Evolutionary conservation across 1,284 basidiomycete genomes (phyloP).

Genomic region (Tilletia horrida): DNA sequence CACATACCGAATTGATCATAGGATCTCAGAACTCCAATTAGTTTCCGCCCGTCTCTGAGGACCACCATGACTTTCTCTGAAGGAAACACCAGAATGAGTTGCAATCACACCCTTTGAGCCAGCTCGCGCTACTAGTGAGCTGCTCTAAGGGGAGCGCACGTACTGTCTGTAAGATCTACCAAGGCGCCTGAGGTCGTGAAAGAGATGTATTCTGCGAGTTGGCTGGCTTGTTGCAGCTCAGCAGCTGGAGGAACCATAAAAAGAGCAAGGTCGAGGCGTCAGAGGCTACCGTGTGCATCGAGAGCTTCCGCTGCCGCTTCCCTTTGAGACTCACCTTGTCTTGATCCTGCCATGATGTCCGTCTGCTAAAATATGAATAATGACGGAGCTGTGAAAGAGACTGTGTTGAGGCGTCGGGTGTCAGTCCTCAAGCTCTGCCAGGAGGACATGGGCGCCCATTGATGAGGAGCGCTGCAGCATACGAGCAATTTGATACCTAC

Average conservation of each 20-base stretch:
- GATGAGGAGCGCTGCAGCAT: too few relatives aligned
- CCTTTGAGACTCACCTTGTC: constrained; percentile 10
- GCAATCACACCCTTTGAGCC: too few relatives aligned
- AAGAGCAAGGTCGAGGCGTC: not conserved
- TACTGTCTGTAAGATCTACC: constrained; percentile 52
- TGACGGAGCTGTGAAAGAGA: too few relatives aligned
- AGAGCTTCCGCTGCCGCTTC: not conserved
- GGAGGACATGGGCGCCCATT: too few relatives aligned
- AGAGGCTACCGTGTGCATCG: not conserved
- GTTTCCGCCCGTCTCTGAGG: constrained; percentile 89
- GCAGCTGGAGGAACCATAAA: not conserved
- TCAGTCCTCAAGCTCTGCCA: too few relatives aligned
- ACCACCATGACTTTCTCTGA: constrained; percentile 91
- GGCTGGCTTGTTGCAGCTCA: constrained; percentile 16
- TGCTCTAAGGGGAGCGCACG: constrained; percentile 8
- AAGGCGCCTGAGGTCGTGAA: constrained; percentile 54
- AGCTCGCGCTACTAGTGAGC: not conserved
- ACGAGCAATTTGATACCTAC: too few relatives aligned
- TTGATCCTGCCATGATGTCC: constrained; percentile 3
- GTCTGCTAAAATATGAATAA: too few relatives aligned
- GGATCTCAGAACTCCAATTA: constrained; percentile 89
- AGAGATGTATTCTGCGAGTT: constrained; percentile 34
- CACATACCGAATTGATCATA: constrained; percentile 96
- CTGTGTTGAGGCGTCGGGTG: too few relatives aligned
- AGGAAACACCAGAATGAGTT: not conserved